Percentiles rank a stretch among this genome's conserved stretches.
Evolutionary conservation across 2,329 filamentous ascomycete genomes (phyloP).

Genomic region (Aspergillus pseudoterreus): DNA sequence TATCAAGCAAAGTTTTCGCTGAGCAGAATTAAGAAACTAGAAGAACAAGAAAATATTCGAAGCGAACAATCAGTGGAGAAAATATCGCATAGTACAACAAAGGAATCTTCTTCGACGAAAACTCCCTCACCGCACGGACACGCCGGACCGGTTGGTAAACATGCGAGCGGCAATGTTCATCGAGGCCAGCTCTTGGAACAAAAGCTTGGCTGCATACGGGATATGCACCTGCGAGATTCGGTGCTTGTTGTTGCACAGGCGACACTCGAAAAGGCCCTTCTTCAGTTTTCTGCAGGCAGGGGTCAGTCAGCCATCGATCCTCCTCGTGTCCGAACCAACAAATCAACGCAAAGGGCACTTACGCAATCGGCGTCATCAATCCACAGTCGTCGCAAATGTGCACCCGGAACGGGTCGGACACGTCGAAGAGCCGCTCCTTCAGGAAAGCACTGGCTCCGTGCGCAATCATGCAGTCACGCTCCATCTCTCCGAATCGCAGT

Average conservation of each 20-base stretch:
- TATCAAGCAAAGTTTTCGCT: constrained; percentile 7
- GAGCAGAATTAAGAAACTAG: constrained; percentile 8
- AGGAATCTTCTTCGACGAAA: neutral
- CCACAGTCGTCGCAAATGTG: constrained; percentile 99
- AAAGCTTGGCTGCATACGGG: constrained; percentile 92
- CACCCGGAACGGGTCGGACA: constrained; percentile 95
- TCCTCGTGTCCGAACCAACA: constrained; percentile 10
- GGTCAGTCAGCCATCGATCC: constrained; percentile 18
- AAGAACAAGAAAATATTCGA: constrained; percentile 2
- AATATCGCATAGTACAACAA: neutral
- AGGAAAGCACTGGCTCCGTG: constrained; percentile 95
- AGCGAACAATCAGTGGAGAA: neutral
- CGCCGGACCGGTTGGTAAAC: constrained; percentile 69
- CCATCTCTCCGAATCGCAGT: constrained; percentile 99
- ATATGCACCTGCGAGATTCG: constrained; percentile 98
- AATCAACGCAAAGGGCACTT: constrained; percentile 49
- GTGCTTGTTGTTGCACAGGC: constrained; percentile 98
- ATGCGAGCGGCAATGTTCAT: constrained; percentile 99
- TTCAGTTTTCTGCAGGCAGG: constrained; percentile 68
- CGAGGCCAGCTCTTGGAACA: constrained; percentile 95
- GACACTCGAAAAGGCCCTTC: constrained; percentile 93
- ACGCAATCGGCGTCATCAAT: constrained; percentile 98
- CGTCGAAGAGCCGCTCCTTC: constrained; percentile 95
- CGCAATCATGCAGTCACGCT: constrained; percentile 99
- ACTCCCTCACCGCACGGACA: constrained; percentile 38